Evolutionary conservation across 2,329 filamentous ascomycete species (phyloP), one percentile per base, ranked within the genome.

Genomic region (Penicillium olsonii): DNA sequence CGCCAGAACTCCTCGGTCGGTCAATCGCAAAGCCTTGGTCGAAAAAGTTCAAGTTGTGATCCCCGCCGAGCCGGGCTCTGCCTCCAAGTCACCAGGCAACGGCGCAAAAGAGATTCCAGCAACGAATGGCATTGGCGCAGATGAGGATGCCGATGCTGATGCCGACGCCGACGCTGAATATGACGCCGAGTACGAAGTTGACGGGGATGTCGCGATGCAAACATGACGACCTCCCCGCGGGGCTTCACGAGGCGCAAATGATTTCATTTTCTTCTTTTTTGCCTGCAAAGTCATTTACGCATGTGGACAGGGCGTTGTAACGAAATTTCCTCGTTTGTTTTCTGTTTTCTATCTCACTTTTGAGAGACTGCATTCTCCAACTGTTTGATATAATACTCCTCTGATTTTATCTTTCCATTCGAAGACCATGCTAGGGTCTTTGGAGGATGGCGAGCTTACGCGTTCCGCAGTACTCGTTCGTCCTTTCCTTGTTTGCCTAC

Each of bases 181-280:
- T 18, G 59, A 59, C 37, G 56, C 44, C n/a, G 56, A 62, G 35
- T 62, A 59, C 29, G 59, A 62, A 39, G 50, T 59, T 35, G 60
- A 61, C 42, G 61, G 53, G 20, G 63, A 64, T 42, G 52, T 60
- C 29, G 61, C 65, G 38, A 68, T 68, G 66, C 61, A 64, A 45
- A 56, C 57, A 55, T 68, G 53, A 67, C 47, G 17, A 8, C 42
- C 42, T n/a, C n/a, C n/a, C 20, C 17, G 8, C 10, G 31, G 20
- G 15, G 37, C 27, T 39, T 40, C 38, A 38, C 24, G 41, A 34
- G 38, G 22, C n/a, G 20, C n/a, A 31, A 29, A 39, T 22, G 34
- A 33, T 22, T 31, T 4, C 4, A n/a, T 31, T 31, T 31, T 31
- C 29, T 31, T 37, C 34, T 20, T 37, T 48, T 43, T 38, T 29